Evolutionary conservation across 192 early-diverging fungal species (phyloP).

Genomic region (Podila clonocystis): DNA sequence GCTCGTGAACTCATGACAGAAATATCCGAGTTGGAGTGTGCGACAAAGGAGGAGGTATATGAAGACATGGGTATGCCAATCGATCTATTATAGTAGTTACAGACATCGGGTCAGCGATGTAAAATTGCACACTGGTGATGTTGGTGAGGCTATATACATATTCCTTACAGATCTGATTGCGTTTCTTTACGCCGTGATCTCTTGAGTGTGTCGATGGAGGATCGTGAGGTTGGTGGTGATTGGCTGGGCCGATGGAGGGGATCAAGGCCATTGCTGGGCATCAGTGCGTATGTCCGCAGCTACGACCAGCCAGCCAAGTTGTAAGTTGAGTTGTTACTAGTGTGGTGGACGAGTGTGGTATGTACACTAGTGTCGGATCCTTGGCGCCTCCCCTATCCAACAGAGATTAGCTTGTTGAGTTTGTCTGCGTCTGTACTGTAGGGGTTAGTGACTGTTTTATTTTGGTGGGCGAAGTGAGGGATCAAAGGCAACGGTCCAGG

Average conservation of each 20-base stretch:
- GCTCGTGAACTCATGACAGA: no score
- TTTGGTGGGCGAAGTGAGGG: neutral
- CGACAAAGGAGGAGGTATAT: no score
- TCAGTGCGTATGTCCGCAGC: constrained; percentile 5
- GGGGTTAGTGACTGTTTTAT: neutral
- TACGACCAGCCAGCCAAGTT: neutral
- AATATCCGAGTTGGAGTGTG: no score
- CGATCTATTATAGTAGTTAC: no score
- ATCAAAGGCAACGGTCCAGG: no score
- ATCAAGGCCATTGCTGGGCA: constrained; percentile 27
- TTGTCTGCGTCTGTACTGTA: neutral
- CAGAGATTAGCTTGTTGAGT: neutral
- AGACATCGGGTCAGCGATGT: no score
- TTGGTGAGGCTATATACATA: no score
- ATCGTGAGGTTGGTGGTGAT: neutral
- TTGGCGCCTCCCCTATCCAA: neutral
- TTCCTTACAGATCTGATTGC: neutral
- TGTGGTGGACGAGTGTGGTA: neutral
- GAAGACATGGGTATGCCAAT: no score
- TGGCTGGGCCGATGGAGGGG: neutral
- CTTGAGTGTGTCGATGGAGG: neutral
- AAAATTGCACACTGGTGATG: no score
- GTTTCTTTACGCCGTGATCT: no score
- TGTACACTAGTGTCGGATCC: neutral
- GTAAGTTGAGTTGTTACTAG: neutral